Base-by-base conservation (phyloP, 352 stramenopile genomes). In the Aphanomyces astaci region DNA sequence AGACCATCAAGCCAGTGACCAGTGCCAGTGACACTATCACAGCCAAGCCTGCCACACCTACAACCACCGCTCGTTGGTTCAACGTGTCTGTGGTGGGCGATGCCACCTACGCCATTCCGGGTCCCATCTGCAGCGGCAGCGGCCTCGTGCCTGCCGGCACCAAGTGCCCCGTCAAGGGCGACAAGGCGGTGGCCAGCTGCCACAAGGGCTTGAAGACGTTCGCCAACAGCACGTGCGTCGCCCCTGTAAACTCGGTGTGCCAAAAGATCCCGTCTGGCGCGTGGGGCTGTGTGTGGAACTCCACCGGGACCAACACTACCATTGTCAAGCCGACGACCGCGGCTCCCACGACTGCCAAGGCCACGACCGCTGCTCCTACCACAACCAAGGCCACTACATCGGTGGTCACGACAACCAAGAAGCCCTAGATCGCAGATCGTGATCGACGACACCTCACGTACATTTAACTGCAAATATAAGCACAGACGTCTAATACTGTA, bases 41-140 rank as follows among this genome's bases (percentile, higher is more conserved):
- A n/a, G n/a, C 36, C 36, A 43, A 7, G 7, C 7, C 36, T 43
- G 15, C 36, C 36, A 15, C 36, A 15, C 36, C 36, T 15, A 43
- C 36, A 7, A 43, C 15, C 7, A 43, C 36, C 36, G 36, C 36
- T 43, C 36, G 15, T 43, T 15, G 36, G n/a, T 15, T 7, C 7
- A 43, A 43, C 36, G 36, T 15, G 36, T 43, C 36, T 43, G 68
- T 85, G 36, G 59, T 64, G 32, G 75, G 69, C 0, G 75, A 78
- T 40, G 72, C 73, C 25, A 80, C 75, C 3, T 85, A 79, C 57
- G 81, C 75, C 60, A 75, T 82, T 25, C 36, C 71, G 11, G 78
- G 75, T 13, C 67, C 66, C 0, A 74, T 81, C 31, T 86, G 78
- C 49, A 77, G 71, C 45, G 71, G 36, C 17, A 40, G n/a, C 17